Conservation (phyloP, 2,329 filamentous ascomycete species). For the Zasmidium citrigriseum region DNA sequence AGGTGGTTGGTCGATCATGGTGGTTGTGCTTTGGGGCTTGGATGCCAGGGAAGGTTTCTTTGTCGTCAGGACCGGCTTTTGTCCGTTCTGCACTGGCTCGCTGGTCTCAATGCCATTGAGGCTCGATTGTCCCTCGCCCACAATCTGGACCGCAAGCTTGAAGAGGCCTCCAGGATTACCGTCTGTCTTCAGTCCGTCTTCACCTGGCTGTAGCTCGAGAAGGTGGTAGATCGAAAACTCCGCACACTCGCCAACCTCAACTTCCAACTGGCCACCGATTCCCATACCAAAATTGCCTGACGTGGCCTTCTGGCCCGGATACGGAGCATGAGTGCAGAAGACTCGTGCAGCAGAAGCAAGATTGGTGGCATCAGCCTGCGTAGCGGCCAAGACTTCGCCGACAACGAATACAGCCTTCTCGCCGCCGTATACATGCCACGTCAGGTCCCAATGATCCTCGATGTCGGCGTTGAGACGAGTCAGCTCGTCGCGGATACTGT, state of each 20-base stretch:
- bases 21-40: not conserved
- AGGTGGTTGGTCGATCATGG: not conserved
- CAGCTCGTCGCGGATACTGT: not conserved
- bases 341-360: slow-evolving; percentile 1
- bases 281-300: slow-evolving; percentile 8
- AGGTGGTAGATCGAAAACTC: slow-evolving; percentile 8
- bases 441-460: slow-evolving; percentile 1
- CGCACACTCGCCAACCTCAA: slow-evolving; percentile 1
- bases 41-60: not conserved
- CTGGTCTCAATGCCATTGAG: not conserved
- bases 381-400: slow-evolving; percentile 4
- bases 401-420: slow-evolving; percentile 1
- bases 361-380: slow-evolving; percentile 4
- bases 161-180: not conserved
- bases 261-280: slow-evolving; percentile 2
- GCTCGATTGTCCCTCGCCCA: slow-evolving; percentile 1
- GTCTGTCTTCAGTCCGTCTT: not conserved
- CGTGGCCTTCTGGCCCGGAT: slow-evolving; percentile 7
- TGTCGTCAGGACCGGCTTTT: too few species aligned
- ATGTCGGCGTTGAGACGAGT: not conserved
- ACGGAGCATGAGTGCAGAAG: slow-evolving; percentile 3
- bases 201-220: not conserved
- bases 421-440: slow-evolving; percentile 4
- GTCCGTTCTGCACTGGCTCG: too few species aligned
- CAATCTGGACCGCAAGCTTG: not conserved